phyloP scores from a whole-genome alignment of 2,329 filamentous ascomycete species.

The Lecanicillium sp. region DNA sequence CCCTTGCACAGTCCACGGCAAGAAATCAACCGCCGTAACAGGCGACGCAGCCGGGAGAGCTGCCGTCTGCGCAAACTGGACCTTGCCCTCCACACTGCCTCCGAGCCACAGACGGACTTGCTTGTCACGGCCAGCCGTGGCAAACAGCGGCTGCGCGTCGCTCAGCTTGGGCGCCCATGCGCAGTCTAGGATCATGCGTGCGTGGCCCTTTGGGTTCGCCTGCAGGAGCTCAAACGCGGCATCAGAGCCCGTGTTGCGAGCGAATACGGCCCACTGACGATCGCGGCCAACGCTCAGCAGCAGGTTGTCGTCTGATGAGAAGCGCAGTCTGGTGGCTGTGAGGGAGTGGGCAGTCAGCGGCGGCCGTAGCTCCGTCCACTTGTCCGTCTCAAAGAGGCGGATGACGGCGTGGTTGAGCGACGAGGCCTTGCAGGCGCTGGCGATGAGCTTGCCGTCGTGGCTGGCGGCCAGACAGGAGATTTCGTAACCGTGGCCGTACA shows the following conservation, averaged over 20 bases:
- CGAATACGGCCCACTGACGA: slow-evolving; percentile 82
- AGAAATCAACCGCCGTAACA: slow-evolving; percentile 66
- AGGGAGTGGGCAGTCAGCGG: slow-evolving; percentile 78
- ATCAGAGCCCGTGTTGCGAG: slow-evolving; percentile 31
- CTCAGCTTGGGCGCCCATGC: slow-evolving; percentile 62
- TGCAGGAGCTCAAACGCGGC: slow-evolving; percentile 49
- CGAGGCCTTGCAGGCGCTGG: slow-evolving; percentile 88
- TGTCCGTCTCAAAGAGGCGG: slow-evolving; percentile 76
- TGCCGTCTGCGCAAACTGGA: slow-evolving; percentile 42
- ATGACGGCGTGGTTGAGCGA: slow-evolving; percentile 93
- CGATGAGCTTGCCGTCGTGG: slow-evolving; percentile 67
- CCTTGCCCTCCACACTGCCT: slow-evolving; percentile 19
- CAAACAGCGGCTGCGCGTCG: slow-evolving; percentile 50
- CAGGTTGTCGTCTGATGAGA: slow-evolving; percentile 65
- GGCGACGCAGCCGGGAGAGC: slow-evolving; percentile 49
- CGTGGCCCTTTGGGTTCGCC: slow-evolving; percentile 75
- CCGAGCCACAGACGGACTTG: slow-evolving; percentile 63
- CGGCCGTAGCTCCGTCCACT: slow-evolving; percentile 82
- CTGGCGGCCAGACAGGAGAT: slow-evolving; percentile 80
- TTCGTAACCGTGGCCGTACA: slow-evolving; percentile 97
- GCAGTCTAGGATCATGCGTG: slow-evolving; percentile 84
- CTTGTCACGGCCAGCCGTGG: slow-evolving; percentile 88
- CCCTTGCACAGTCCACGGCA: slow-evolving; percentile 25
- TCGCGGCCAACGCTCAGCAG: slow-evolving; percentile 88
- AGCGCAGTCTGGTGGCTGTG: slow-evolving; percentile 75